phyloP scores from a whole-genome alignment of 768 basidiomycete species.

The Gloeopeniophorella convolvens region DNA sequence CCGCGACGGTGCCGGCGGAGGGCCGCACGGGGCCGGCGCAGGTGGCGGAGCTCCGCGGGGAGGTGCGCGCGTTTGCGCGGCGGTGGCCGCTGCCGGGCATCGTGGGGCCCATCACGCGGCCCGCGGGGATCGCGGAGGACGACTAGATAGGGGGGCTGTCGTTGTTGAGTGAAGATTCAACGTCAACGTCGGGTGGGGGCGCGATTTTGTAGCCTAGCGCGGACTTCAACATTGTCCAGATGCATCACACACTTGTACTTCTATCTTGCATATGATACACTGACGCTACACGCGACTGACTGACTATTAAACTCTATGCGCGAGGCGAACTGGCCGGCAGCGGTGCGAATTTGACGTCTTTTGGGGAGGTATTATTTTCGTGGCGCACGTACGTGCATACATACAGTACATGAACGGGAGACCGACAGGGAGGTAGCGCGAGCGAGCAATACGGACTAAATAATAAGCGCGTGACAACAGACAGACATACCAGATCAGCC shows the following conservation, averaged over 20 bases:
- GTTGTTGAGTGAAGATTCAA: too few species aligned
- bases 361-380: too few species aligned
- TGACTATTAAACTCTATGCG: too few species aligned
- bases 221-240: conserved; percentile 23
- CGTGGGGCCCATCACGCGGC: conserved; percentile 38
- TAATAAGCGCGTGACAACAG: not conserved
- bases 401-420: too few species aligned
- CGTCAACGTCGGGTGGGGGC: not conserved
- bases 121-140: conserved; percentile 58
- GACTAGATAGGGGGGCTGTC: conserved; percentile 24
- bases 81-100: conserved; percentile 94
- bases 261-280: not conserved
- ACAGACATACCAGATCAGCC: too few species aligned
- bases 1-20: conserved; percentile 61
- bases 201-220: not conserved
- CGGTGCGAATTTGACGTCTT: too few species aligned
- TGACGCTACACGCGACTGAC: too few species aligned
- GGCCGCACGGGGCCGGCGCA: conserved; percentile 64
- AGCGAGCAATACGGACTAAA: too few species aligned
- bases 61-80: conserved; percentile 77
- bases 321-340: too few species aligned
- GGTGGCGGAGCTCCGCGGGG: conserved; percentile 68
- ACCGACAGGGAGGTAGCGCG: too few species aligned
- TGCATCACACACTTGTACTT: not conserved
- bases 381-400: too few species aligned